These are phyloP conservation scores for Rhizopus delemar DNA, from an alignment of 371 early-diverging fungal genomes.

Conservation along the genomic window DNA sequence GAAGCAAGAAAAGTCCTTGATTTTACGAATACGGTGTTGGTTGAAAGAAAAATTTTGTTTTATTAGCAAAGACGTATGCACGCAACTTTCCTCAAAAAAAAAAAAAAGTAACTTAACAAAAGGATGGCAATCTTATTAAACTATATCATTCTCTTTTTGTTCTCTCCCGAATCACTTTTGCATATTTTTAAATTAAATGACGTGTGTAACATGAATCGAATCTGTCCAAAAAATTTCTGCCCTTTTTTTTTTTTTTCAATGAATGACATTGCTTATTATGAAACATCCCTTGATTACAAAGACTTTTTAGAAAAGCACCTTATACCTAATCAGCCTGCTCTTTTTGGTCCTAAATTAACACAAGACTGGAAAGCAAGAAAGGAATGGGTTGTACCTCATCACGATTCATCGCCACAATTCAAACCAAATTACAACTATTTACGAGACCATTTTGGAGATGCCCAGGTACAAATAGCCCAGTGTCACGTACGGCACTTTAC, in stretches of 20 bases:
- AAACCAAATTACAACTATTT: constrained; percentile 47
- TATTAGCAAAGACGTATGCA: too few relatives aligned
- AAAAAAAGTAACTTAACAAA: neutral
- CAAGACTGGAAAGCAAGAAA: constrained; percentile 60
- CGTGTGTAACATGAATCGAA: neutral
- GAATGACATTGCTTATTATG: constrained; percentile 40
- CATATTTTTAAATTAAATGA: neutral
- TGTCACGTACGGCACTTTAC: constrained; percentile 59
- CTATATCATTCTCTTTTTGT: too few relatives aligned
- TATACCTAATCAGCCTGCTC: constrained; percentile 60
- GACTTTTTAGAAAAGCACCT: constrained; percentile 58
- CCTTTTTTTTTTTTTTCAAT: constrained; percentile 4
- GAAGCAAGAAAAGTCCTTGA: neutral
- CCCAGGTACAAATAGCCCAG: constrained; percentile 59
- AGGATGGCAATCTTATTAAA: too few relatives aligned
- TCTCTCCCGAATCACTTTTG: too few relatives aligned
- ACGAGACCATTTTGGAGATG: constrained; percentile 29
- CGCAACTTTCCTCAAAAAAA: too few relatives aligned
- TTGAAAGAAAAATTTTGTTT: too few relatives aligned
- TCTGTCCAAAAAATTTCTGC: neutral
- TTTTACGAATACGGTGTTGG: neutral
- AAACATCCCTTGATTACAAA: constrained; percentile 44
- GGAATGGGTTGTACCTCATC: constrained; percentile 56
- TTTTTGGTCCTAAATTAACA: constrained; percentile 61
- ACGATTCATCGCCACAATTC: constrained; percentile 13